Conservation (phyloP, 768 basidiomycete genomes). For the Rhodotorula babjevae region DNA sequence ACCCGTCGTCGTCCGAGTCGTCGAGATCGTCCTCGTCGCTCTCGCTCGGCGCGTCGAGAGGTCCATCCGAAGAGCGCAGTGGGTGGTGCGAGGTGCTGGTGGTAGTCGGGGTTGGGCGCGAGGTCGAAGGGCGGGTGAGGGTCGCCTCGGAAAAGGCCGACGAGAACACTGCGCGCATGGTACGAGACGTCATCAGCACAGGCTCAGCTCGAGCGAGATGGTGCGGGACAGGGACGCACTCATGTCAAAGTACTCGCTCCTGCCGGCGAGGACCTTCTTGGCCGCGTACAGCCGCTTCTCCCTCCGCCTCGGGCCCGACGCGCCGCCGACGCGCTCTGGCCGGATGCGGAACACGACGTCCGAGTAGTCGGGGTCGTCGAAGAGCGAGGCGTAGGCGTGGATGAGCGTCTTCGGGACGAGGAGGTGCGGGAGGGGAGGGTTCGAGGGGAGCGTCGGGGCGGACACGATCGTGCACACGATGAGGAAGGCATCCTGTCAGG, state of each 20-base stretch:
- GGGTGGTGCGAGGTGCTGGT: not conserved
- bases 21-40: not conserved
- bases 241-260: constrained; percentile 47
- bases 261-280: constrained; percentile 46
- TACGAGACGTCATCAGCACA: not conserved
- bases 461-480: constrained; percentile 49
- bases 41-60: not conserved
- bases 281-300: constrained; percentile 46
- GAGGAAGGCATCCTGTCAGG: constrained; percentile 45
- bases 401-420: constrained; percentile 48
- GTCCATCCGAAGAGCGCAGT: too few species aligned
- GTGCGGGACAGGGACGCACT: constrained; percentile 11
- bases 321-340: constrained; percentile 15
- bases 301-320: constrained; percentile 41
- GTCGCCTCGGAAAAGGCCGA: constrained; percentile 37
- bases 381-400: constrained; percentile 45
- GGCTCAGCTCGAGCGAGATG: not conserved
- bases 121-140: not conserved
- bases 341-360: constrained; percentile 49
- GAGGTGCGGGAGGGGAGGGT: constrained; percentile 19
- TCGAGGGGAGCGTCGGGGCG: constrained; percentile 45
- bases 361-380: constrained; percentile 48
- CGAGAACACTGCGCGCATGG: constrained; percentile 24
- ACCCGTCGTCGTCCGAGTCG: constrained; percentile 6
- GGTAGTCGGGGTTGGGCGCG: constrained; percentile 16